Conservation (phyloP, 2,329 filamentous ascomycete genomes). For the Clarireedia paspali region DNA sequence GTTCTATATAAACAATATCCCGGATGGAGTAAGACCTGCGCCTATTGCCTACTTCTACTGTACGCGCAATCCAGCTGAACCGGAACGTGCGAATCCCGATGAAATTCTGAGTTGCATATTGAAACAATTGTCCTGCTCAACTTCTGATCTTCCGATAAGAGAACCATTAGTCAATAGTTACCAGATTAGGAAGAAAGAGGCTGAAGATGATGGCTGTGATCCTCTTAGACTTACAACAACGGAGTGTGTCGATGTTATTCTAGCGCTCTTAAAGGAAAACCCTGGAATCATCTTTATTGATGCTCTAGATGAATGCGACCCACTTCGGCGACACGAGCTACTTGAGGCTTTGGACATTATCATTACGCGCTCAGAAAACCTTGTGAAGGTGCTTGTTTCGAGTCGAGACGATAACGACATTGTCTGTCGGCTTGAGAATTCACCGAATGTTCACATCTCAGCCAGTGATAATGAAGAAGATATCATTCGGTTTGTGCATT, state of each 20-base stretch:
- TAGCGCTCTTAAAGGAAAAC: slow-evolving; percentile 1
- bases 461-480: slow-evolving; percentile 7
- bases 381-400: slow-evolving; percentile 14
- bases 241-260: slow-evolving; percentile 11
- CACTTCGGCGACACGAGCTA: neutral
- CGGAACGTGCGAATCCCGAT: slow-evolving; percentile 5
- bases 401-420: slow-evolving; percentile 12
- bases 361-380: slow-evolving; percentile 2
- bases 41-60: slow-evolving; percentile 12
- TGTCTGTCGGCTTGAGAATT: slow-evolving; percentile 2
- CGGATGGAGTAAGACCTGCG: neutral
- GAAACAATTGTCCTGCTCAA: slow-evolving; percentile 6
- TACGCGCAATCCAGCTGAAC: slow-evolving; percentile 10
- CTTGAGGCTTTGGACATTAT: slow-evolving; percentile 10
- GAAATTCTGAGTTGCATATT: slow-evolving; percentile 9
- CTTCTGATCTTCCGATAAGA: slow-evolving; percentile 9
- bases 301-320: slow-evolving; percentile 14
- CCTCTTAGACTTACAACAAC: slow-evolving; percentile 8
- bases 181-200: slow-evolving; percentile 1
- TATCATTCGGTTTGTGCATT: slow-evolving; percentile 7
- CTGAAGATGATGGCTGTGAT: slow-evolving; percentile 12
- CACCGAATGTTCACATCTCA: slow-evolving; percentile 8
- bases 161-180: slow-evolving; percentile 9
- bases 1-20: neutral
- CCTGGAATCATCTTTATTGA: slow-evolving; percentile 11